Evolutionary conservation across 805 yeast genomes (phyloP).

Genomic region (Metschnikowia koreensis): DNA sequence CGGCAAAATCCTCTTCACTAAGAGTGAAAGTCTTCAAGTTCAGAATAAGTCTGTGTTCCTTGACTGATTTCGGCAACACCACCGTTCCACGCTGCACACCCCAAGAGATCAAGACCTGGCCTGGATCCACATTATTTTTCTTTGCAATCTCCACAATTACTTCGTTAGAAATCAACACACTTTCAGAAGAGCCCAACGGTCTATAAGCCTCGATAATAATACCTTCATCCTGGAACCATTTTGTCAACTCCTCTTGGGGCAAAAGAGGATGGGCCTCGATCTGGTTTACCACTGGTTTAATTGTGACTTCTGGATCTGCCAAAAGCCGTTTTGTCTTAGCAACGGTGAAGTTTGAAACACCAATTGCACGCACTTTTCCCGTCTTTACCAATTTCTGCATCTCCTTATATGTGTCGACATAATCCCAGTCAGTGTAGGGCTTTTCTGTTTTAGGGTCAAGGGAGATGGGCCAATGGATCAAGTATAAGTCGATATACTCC

Average conservation of each 20-base stretch:
- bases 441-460: constrained; percentile 9
- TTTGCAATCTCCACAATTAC: constrained; percentile 12
- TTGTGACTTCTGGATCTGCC: constrained; percentile 16
- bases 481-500: constrained; percentile 18
- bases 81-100: constrained; percentile 18
- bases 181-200: constrained; percentile 17
- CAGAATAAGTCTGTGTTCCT: constrained; percentile 32
- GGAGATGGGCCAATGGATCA: constrained; percentile 20
- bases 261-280: constrained; percentile 21
- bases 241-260: constrained; percentile 16
- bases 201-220: constrained; percentile 17
- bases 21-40: constrained; percentile 37
- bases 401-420: constrained; percentile 31
- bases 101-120: constrained; percentile 18
- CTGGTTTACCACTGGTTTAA: constrained; percentile 20
- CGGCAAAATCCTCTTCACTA: constrained; percentile 35
- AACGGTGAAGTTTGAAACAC: constrained; percentile 16
- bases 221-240: constrained; percentile 10
- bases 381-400: constrained; percentile 29
- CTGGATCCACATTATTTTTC: constrained; percentile 16
- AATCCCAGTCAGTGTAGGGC: constrained; percentile 16
- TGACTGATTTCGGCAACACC: constrained; percentile 19
- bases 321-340: constrained; percentile 14
- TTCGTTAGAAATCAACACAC: constrained; percentile 15
- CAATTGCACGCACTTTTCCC: no score